Evolutionary conservation across 192 early-diverging fungal genomes (phyloP), one percentile per base, ranked within the genome.

Genomic region (Oehlia diaphana): DNA sequence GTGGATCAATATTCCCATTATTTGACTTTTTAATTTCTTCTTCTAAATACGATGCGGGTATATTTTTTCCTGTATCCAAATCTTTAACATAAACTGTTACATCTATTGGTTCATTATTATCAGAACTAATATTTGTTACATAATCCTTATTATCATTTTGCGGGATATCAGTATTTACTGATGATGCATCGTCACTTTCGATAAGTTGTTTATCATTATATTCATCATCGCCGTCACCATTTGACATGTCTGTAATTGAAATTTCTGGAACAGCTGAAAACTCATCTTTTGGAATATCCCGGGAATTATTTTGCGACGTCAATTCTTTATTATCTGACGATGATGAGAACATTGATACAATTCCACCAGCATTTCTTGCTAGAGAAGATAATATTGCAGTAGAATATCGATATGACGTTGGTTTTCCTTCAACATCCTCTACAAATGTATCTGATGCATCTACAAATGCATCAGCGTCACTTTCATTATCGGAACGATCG

Each of bases 1-100:
- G 39, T 28, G 77, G 77, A 39, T 79, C 68, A 63, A 79, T 71
- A 5, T 62, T 79, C 19, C 31, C 68, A 9, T 47, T 47, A 47
- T 71, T 79, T 26, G 77, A 79, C 63, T 79, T 71, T 31, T 79
- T 79, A 28, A 79, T 37, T 53, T 79, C 77, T 50, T 69, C 68
- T 61, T 79, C 77, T 21, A 79, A 19, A 79, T 79, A 68, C 19
- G 50, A 23, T 26, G 49, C 77, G 23, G 69, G 69, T 7, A 79
- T 26, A 35, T 71, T 21, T 71, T 71, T 79, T 13, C 77, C 77
- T 53, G 77, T 79, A 63, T 79, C 77, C 9, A 79, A 21, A 62
- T 79, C 77, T 79, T 79, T 79, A 50, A 79, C 47, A 62, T 79
- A 79, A 21, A 79, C 68, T 14, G 77, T 79, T 21, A 79, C 33